Conservation (phyloP, 306 rosid species). For the Rubus idaeus region DNA sequence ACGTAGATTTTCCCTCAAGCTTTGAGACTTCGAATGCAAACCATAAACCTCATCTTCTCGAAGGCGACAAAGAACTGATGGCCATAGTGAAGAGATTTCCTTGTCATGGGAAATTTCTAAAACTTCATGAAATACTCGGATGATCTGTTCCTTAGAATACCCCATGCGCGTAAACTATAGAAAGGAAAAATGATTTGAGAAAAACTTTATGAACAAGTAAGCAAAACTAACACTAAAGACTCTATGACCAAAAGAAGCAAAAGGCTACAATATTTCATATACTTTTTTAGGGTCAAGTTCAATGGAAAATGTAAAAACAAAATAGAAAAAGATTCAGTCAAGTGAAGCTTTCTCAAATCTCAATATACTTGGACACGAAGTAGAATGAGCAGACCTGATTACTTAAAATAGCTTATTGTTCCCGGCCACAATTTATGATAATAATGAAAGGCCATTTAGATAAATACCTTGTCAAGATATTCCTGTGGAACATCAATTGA, state of each 20-base stretch:
- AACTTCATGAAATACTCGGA: slow-evolving; percentile 56
- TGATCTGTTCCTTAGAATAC: slow-evolving; percentile 70
- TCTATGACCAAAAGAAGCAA: background rate
- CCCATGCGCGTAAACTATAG: slow-evolving; percentile 74
- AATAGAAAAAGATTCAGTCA: background rate
- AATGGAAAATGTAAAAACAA: background rate
- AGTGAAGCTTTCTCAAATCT: background rate
- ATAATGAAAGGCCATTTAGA: background rate
- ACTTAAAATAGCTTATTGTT: background rate
- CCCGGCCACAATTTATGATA: background rate
- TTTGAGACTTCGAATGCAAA: slow-evolving; percentile 40
- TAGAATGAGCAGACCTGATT: background rate
- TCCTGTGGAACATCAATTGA: slow-evolving; percentile 57
- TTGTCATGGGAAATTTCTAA: slow-evolving; percentile 49
- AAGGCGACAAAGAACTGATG: slow-evolving; percentile 74
- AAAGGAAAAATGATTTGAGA: slow-evolving; percentile 9
- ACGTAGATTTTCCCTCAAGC: slow-evolving; percentile 23
- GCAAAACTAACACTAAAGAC: background rate
- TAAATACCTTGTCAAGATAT: slow-evolving; percentile 65
- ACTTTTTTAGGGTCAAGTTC: background rate
- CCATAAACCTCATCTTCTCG: slow-evolving; percentile 74
- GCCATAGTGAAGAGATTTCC: slow-evolving; percentile 73
- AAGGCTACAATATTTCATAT: background rate
- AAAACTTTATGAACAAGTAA: background rate
- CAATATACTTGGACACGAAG: background rate